A percentile compares a stretch with the other conserved stretches of the same genome.
Evolutionary conservation across 1,139 yeast species (phyloP).

Genomic region (Geotrichum candidum): DNA sequence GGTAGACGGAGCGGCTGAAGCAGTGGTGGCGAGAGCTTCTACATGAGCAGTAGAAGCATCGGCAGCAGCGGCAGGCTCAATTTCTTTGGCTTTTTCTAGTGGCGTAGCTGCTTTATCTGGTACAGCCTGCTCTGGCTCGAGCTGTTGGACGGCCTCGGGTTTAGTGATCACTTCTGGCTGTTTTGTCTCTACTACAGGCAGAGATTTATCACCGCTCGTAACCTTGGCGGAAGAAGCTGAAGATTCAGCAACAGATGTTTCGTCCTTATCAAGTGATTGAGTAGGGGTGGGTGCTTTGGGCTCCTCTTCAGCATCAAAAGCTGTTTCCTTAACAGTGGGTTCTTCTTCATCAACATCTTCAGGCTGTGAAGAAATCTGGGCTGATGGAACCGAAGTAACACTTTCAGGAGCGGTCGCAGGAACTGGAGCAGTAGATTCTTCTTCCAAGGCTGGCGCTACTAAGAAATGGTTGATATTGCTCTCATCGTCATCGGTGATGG

Average conservation of each 20-base stretch:
- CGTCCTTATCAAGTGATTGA: background rate
- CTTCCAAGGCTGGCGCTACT: background rate
- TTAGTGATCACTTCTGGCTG: background rate
- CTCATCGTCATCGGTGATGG: slow-evolving; percentile 13
- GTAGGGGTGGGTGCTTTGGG: background rate
- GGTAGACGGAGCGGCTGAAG: background rate
- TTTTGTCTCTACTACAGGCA: background rate
- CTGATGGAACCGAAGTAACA: too few relatives aligned
- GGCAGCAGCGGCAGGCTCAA: background rate
- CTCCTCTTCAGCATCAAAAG: background rate
- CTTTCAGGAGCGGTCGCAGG: background rate
- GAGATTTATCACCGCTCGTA: background rate
- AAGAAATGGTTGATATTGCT: slow-evolving; percentile 15
- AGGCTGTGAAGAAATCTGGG: background rate
- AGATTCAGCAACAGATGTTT: background rate
- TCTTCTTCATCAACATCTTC: background rate
- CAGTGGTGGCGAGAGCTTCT: background rate
- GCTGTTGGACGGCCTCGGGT: background rate
- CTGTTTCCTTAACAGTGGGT: background rate
- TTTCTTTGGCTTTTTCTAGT: background rate
- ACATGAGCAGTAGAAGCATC: background rate
- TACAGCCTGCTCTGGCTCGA: background rate
- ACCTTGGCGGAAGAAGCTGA: background rate
- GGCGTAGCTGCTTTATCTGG: background rate
- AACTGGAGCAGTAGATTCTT: background rate